A percentile compares a stretch with the other conserved stretches of the same genome.
Evolutionary conservation across 495 filamentous ascomycete species (phyloP).

Genomic region (Talaromyces proteolyticus): DNA sequence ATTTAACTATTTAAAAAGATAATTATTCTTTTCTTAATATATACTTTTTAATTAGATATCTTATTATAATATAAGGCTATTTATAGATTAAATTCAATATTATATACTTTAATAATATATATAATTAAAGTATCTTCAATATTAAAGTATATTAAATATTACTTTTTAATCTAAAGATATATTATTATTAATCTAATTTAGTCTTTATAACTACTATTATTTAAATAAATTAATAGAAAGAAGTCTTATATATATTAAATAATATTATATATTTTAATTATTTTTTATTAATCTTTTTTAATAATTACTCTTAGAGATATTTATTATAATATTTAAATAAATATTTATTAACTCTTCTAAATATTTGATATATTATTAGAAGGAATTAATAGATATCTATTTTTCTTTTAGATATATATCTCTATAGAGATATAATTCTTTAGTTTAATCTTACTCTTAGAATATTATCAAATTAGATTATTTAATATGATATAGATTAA

Average conservation of each 20-base stretch:
- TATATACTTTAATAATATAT: conserved; percentile 1
- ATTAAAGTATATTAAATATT: not conserved
- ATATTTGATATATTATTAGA: not conserved
- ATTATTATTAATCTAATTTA: conserved; percentile 4
- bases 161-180: not conserved
- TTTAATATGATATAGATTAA: not conserved
- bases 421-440: conserved; percentile 10
- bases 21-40: not conserved
- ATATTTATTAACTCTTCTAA: conserved; percentile 14
- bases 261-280: not conserved
- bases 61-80: not conserved
- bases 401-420: too few species aligned
- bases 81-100: not conserved
- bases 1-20: conserved; percentile 4
- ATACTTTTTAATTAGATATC: not conserved
- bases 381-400: conserved; percentile 7
- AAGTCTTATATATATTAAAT: too few species aligned
- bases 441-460: not conserved
- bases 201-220: conserved; percentile 9
- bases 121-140: not conserved
- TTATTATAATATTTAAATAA: conserved; percentile 10
- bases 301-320: conserved; percentile 9
- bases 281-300: conserved; percentile 6
- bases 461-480: not conserved
- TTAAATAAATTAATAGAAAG: conserved; percentile 5